Evolutionary conservation across 805 yeast genomes (phyloP).

Genomic region (Saturnispora halmiae): DNA sequence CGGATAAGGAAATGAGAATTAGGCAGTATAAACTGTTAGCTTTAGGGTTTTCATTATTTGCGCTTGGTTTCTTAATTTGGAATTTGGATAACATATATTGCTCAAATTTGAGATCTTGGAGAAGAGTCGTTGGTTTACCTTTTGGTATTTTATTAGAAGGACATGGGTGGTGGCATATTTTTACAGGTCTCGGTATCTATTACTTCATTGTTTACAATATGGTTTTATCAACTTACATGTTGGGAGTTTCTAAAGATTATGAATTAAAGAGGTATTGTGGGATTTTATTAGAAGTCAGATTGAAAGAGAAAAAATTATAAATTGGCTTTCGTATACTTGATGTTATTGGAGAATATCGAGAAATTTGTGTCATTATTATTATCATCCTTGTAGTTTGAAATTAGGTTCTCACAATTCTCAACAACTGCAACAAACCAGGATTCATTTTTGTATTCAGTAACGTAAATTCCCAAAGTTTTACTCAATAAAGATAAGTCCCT

Average conservation of each 20-base stretch:
- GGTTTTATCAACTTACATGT: constrained; percentile 59
- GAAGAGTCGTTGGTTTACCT: constrained; percentile 62
- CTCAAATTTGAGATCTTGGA: constrained; percentile 48
- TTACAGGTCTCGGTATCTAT: constrained; percentile 83
- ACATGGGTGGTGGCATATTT: constrained; percentile 96
- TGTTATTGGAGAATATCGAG: constrained; percentile 8
- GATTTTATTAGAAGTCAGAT: constrained; percentile 41
- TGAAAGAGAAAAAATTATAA: constrained; percentile 4
- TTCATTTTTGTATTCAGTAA: background rate
- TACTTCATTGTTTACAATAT: constrained; percentile 74
- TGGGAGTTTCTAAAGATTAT: constrained; percentile 47
- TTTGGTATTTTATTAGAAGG: constrained; percentile 80
- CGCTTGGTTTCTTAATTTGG: constrained; percentile 78
- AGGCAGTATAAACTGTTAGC: constrained; percentile 23
- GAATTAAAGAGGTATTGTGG: constrained; percentile 46
- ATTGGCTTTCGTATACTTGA: constrained; percentile 7
- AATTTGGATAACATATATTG: constrained; percentile 82
- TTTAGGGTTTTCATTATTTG: constrained; percentile 36
- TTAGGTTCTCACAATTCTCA: background rate
- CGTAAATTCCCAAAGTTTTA: constrained; percentile 12
- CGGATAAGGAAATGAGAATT: constrained; percentile 17
- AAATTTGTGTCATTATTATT: constrained; percentile 1
- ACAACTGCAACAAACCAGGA: constrained; percentile 11
- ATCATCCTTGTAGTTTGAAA: background rate
- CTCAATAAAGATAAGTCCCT: constrained; percentile 10